phyloP scores from a whole-genome alignment of 1,284 basidiomycete species.

The Wallemia mellicola region DNA sequence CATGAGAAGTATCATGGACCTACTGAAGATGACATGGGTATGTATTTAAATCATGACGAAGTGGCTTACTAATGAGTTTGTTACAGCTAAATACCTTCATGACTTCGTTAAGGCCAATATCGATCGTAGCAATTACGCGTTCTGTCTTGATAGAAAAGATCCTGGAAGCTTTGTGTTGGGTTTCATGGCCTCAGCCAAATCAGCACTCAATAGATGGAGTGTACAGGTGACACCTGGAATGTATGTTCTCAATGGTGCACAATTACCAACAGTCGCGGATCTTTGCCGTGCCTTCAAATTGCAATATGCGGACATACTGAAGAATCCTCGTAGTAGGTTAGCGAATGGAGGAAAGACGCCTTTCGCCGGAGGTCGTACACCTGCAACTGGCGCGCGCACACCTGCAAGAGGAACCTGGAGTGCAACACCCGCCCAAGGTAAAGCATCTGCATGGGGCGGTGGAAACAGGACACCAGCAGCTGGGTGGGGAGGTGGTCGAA shows the following conservation, averaged over 20 bases:
- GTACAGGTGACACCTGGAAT: conserved; percentile 67
- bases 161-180: conserved; percentile 82
- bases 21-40: conserved; percentile 62
- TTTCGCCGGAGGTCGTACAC: too few relatives aligned
- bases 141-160: conserved; percentile 60
- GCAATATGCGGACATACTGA: not conserved
- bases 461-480: too few relatives aligned
- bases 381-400: too few relatives aligned
- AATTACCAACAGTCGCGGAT: conserved; percentile 62
- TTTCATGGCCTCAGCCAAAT: conserved; percentile 49
- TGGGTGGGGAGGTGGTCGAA: too few relatives aligned
- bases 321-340: not conserved
- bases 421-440: too few relatives aligned
- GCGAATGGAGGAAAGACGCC: not conserved
- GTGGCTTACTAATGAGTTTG: not conserved
- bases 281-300: conserved; percentile 83
- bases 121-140: conserved; percentile 80
- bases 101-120: conserved; percentile 80
- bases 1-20: conserved; percentile 87
- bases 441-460: too few relatives aligned
- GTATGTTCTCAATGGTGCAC: conserved; percentile 60
- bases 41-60: conserved; percentile 12
- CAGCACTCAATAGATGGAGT: conserved; percentile 10
- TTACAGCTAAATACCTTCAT: conserved; percentile 50
- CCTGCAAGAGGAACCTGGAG: too few relatives aligned